Base-by-base conservation (phyloP, 768 basidiomycete species). In the Chalciporus chontae region DNA sequence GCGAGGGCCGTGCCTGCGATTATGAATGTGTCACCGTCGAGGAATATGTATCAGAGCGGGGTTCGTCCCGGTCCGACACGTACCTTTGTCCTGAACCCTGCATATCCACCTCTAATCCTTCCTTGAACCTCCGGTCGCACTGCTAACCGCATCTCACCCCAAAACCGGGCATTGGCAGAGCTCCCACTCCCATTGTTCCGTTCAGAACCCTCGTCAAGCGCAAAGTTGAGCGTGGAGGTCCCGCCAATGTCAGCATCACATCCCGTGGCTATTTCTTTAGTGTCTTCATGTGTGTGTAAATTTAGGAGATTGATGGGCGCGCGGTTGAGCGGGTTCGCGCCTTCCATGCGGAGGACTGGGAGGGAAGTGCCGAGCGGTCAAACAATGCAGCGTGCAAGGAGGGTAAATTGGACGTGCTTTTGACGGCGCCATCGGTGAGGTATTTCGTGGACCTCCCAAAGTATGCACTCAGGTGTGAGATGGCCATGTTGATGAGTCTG, bases 201-300 rank as follows among this genome's bases (percentile, higher is more conserved):
- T 42, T 75, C 71, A 0, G 75, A 74, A 3, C 76, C 70, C 49
- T 75, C 70, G 60, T 87, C 84, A 32, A 93, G 68, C 42, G 81
- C 83, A n/a, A 95, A 73, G 55, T 87, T 66, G n/a, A 83, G 85
- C 0, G 86, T 83, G 4, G 90, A 88, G 21, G 78, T 77, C 21
- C 93, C 90, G 6, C 94, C 94, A 39, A 94, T 85, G 69, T 98
- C 95, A 0, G 76, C 75, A 67, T 98, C 95, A 55, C 86, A 90
- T 3, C 94, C 94, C 0, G 79, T 80, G 0, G 85, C 88, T 53
- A 84, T 84, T n/a, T 79, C 72, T 4, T 73, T 55, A 42, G 90
- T 60, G 53, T 87, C 81, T 19, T 77, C 73, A 15, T 59, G 69
- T 0, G 79, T 74, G 58, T 85, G 82, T 67, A 93, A 80, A 7